phyloP scores from a whole-genome alignment of 1,284 basidiomycete species.

The Trametes sp. region DNA sequence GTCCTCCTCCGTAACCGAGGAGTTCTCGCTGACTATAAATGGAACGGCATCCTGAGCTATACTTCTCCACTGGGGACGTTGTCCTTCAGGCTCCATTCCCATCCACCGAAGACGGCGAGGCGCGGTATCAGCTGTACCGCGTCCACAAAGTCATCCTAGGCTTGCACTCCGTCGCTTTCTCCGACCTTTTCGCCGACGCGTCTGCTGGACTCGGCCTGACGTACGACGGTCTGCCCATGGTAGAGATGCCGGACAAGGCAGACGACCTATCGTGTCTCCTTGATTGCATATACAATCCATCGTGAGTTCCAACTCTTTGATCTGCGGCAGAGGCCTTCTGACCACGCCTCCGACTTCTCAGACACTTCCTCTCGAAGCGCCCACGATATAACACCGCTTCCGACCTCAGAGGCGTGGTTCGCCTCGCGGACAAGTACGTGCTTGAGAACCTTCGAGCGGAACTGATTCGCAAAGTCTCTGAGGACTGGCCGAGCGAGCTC shows the following conservation, averaged over 20 bases:
- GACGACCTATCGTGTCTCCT: not conserved
- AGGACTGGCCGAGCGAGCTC: conserved; percentile 41
- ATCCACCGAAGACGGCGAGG: not conserved
- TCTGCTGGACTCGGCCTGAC: not conserved
- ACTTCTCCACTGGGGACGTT: not conserved
- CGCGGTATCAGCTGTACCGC: not conserved
- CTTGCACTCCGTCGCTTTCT: not conserved
- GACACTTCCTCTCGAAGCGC: not conserved
- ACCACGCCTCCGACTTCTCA: not conserved
- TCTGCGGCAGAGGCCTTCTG: not conserved
- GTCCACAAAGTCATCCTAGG: not conserved
- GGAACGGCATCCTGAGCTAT: not conserved
- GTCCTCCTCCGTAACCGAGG: too few species aligned
- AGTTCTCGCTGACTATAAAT: not conserved
- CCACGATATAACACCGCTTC: conserved; percentile 37
- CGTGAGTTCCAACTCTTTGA: not conserved
- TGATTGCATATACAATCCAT: not conserved
- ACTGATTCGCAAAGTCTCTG: conserved; percentile 58
- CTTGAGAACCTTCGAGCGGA: conserved; percentile 60
- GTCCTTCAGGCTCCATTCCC: not conserved
- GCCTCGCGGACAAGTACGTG: conserved; percentile 70
- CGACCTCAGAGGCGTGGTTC: conserved; percentile 47
- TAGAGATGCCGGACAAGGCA: not conserved
- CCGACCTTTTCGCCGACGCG: not conserved
- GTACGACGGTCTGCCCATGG: not conserved